Percentiles rank a stretch among this genome's conserved stretches.
phyloP scores from a whole-genome alignment of 805 yeast genomes.

The Yamadazyma akitaensis region DNA sequence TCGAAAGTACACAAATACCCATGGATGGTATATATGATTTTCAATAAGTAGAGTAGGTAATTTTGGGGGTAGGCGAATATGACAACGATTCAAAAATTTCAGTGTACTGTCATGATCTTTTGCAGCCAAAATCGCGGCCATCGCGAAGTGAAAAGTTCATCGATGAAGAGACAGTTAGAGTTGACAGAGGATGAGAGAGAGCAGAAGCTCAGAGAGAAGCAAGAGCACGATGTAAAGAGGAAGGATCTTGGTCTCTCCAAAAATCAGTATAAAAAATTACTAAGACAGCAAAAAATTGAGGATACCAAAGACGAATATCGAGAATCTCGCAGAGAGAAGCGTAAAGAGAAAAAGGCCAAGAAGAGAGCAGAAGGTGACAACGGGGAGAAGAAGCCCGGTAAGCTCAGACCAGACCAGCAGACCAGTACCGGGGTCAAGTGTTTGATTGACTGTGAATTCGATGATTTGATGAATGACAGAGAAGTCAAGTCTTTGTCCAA shows the following conservation, averaged over 20 bases:
- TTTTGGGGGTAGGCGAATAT: background rate
- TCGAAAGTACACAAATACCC: conserved; percentile 27
- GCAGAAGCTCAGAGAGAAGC: conserved; percentile 9
- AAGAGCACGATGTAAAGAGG: conserved; percentile 10
- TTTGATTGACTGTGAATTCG: conserved; percentile 87
- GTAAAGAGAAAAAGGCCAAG: conserved; percentile 33
- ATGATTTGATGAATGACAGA: conserved; percentile 79
- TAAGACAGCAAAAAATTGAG: conserved; percentile 57
- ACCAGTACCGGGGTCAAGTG: conserved; percentile 48
- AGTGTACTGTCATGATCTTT: background rate
- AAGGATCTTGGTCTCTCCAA: conserved; percentile 69
- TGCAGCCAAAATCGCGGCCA: conserved; percentile 2
- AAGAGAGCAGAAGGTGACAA: conserved; percentile 21
- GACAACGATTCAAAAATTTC: background rate
- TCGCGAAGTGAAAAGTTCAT: conserved; percentile 3
- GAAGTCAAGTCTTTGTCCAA: conserved; percentile 66
- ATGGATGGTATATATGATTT: conserved; percentile 19
- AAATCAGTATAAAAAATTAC: conserved; percentile 74
- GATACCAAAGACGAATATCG: conserved; percentile 61
- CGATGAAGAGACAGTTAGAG: conserved; percentile 9
- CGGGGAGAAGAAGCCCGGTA: conserved; percentile 25
- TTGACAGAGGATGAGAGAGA: conserved; percentile 9
- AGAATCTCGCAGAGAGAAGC: conserved; percentile 53
- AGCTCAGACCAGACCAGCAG: conserved; percentile 45
- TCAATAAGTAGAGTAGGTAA: background rate